These are phyloP conservation scores for Vitis rotundifolia DNA, from an alignment of 164 flowering plant genomes.

Conservation along the genomic window DNA sequence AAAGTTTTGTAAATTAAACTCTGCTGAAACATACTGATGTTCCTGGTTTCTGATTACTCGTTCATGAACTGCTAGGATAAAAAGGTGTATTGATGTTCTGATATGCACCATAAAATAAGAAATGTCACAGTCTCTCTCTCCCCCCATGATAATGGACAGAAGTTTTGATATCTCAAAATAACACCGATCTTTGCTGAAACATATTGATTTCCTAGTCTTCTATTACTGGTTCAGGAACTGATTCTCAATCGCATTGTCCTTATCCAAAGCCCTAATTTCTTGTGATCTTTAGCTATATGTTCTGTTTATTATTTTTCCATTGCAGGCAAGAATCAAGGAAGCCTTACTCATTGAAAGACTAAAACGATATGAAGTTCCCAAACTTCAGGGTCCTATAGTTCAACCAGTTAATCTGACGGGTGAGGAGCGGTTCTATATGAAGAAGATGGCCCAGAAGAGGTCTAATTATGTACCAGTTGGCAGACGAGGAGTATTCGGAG, in stretches of 20 bases:
- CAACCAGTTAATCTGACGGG: conserved; percentile 69
- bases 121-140: no score
- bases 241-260: neutral
- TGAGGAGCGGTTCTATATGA: conserved; percentile 83
- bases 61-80: neutral
- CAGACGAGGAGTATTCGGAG: conserved; percentile 88
- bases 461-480: conserved; percentile 90
- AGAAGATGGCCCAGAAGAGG: conserved; percentile 86
- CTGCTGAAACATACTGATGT: neutral
- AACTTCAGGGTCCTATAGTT: conserved; percentile 70
- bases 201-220: neutral
- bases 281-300: neutral
- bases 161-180: neutral
- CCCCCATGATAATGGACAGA: no score
- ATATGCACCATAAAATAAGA: no score
- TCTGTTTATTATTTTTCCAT: conserved; percentile 1
- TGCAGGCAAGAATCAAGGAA: conserved; percentile 89
- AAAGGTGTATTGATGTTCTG: no score
- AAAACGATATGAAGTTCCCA: conserved; percentile 78
- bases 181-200: neutral
- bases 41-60: neutral
- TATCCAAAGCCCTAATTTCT: neutral
- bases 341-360: conserved; percentile 73
- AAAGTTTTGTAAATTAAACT: neutral
- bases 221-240: neutral